Evolutionary conservation across 139 green algal genomes (phyloP), one percentile per base, ranked within the genome.

Genomic region (Coelastrella sp.): DNA sequence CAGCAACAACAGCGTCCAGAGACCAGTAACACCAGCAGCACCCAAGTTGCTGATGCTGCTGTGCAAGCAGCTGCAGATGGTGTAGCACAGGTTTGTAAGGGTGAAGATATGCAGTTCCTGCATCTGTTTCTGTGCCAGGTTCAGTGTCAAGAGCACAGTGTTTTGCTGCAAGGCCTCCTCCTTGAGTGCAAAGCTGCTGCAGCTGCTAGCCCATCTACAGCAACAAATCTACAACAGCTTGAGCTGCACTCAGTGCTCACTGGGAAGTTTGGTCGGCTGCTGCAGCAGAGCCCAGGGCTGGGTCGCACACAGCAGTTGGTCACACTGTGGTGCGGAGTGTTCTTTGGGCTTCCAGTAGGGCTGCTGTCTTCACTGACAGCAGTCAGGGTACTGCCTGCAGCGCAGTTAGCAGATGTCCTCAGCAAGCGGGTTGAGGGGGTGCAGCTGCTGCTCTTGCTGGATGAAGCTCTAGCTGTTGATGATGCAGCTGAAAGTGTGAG

Each of bases 61-160:
- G 61, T 68, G 79, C 79, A 66, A 27, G 79, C 58, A 49, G 79
- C 49, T 49, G 58, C 14, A 73, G 9, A 68, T 8, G 79, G 8
- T 15, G 58, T 85, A 15, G 79, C 60, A 56, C 35, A 27, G 35
- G 27, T 85, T 68, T 15, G 15, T 70, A 58, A 60, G 22, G 57
- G 81, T 24, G 81, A 87, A n/a, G 81, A 87, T 22, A 58, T n/a
- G 9, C 57, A 74, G 57, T 59, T 75, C 20, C 58, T 87, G 22
- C 22, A 20, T 14, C 25, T 10, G 12, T 87, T 22, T 14, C n/a
- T 87, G 57, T 87, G n/a, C 15, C 81, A 87, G 11, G 49, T 7
- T 7, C 59, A 73, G 22, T 87, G 81, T 63, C 22, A 57, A 12
- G 61, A 22, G 8, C 81, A 87, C n/a, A 73, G 8, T 20, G 57